Percentiles rank a stretch among this genome's conserved stretches.
Evolutionary conservation across 192 early-diverging fungal species (phyloP).

Genomic region (Coemansia sp.): DNA sequence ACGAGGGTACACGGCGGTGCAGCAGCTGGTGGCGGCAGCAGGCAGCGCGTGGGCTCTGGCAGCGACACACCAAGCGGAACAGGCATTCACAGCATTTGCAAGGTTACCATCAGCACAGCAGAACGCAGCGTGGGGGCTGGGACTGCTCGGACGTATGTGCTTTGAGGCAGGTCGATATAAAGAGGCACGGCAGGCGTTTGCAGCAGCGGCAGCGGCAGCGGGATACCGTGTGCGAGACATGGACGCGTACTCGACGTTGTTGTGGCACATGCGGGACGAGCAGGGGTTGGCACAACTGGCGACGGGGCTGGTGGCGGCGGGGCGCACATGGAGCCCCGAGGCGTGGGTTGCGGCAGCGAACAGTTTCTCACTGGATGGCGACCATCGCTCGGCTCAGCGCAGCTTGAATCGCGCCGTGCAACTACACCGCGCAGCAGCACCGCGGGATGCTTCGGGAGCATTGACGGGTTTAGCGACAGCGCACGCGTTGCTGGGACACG

Average conservation of each 20-base stretch:
- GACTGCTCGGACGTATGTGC: slow-evolving; percentile 54
- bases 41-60: slow-evolving; percentile 9
- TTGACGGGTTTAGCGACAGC: slow-evolving; percentile 60
- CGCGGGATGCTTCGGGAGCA: slow-evolving; percentile 26
- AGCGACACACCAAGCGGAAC: slow-evolving; percentile 12
- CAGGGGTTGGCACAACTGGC: slow-evolving; percentile 72
- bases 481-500: slow-evolving; percentile 82
- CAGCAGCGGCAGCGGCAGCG: slow-evolving; percentile 58
- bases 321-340: slow-evolving; percentile 67
- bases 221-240: slow-evolving; percentile 73
- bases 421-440: slow-evolving; percentile 36
- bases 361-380: slow-evolving; percentile 70
- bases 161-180: slow-evolving; percentile 57
- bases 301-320: slow-evolving; percentile 66
- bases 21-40: neutral
- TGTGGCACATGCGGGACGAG: slow-evolving; percentile 83
- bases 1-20: neutral
- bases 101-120: slow-evolving; percentile 28
- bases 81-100: slow-evolving; percentile 25
- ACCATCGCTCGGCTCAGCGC: slow-evolving; percentile 73
- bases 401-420: slow-evolving; percentile 77
- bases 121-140: slow-evolving; percentile 40
- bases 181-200: slow-evolving; percentile 62
- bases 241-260: slow-evolving; percentile 80
- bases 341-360: slow-evolving; percentile 81